Evolutionary conservation across 2,329 filamentous ascomycete genomes (phyloP).

Genomic region (Neurospora crassa): DNA sequence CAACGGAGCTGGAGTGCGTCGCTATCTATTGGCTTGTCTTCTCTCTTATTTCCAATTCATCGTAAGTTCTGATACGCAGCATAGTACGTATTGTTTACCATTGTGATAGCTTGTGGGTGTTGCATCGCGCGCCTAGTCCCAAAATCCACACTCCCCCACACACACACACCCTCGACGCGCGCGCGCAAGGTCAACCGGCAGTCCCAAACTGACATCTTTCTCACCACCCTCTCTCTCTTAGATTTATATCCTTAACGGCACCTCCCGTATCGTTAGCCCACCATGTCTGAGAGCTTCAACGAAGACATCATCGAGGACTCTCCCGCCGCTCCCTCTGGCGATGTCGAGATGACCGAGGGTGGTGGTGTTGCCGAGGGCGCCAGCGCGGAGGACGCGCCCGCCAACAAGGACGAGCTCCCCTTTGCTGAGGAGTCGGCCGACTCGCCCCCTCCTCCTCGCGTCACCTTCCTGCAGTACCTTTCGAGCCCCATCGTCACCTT

Average conservation of each 20-base stretch:
- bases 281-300: slow-evolving; percentile 20
- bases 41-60: not conserved
- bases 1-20: not conserved
- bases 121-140: not conserved
- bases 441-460: slow-evolving; percentile 25
- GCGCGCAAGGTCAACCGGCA: not conserved
- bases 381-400: slow-evolving; percentile 17
- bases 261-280: not conserved
- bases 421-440: slow-evolving; percentile 29
- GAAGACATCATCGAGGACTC: slow-evolving; percentile 22
- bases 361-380: slow-evolving; percentile 23
- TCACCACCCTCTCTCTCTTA: not conserved
- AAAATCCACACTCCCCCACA: not conserved
- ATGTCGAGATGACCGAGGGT: slow-evolving; percentile 21
- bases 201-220: not conserved
- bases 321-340: slow-evolving; percentile 11
- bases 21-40: not conserved
- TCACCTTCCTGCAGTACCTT: slow-evolving; percentile 49
- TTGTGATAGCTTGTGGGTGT: not conserved
- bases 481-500: slow-evolving; percentile 61
- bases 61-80: not conserved
- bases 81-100: not conserved
- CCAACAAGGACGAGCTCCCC: slow-evolving; percentile 26
- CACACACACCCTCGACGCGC: not conserved
- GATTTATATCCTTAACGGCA: not conserved